Base-by-base conservation (phyloP, 2,329 filamentous ascomycete species). In the Calycina herbarum region DNA sequence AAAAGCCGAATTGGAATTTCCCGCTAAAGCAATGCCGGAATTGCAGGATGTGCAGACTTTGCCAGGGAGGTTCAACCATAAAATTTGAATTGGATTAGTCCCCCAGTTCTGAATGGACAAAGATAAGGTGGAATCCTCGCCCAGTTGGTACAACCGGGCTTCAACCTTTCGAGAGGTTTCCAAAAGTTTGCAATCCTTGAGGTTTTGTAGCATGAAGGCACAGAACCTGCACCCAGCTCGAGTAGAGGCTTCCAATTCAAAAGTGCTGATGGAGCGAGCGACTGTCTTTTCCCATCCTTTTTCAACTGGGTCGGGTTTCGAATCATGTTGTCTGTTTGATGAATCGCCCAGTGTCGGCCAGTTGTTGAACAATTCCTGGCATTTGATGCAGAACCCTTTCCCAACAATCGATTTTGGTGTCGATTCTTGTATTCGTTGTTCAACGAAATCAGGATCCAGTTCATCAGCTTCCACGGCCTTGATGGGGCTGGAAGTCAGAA, bases 221-320 rank as follows among this genome's bases (percentile, higher is more conserved):
- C 66, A 67, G 51, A 67, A 67, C 56, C 56, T 67, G 48, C 64
- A 64, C 42, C 66, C 64, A 48, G 62, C 56, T n/a, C 64, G 57
- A 45, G 64, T 59, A 13, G 38, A 57, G 15, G 17, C 45, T 61
- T 67, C 66, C 27, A 67, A 45, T 61, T 63, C 66, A 60, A 66
- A 67, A 20, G 66, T 67, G 24, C 24, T 35, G 33, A 58, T 31
- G 27, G 20, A 29, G 24, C 24, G 29, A 11, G 56, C 29, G 29
- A 58, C 56, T 3, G 24, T n/a, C 15, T 31, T n/a, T 29, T 58
- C 56, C 20, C 29, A 29, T 58, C 20, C 56, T 11, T 58, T 40
- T 40, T 40, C 38, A 40, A 15, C 13, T 40, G 38, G 38, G 38
- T 40, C 3, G 11, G 38, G 38, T 40, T 40, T 40, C 11, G 38